A percentile compares a stretch with the other conserved stretches of the same genome.
phyloP scores from a whole-genome alignment of 1,284 basidiomycete genomes.

The Chalciporus piperatoides region DNA sequence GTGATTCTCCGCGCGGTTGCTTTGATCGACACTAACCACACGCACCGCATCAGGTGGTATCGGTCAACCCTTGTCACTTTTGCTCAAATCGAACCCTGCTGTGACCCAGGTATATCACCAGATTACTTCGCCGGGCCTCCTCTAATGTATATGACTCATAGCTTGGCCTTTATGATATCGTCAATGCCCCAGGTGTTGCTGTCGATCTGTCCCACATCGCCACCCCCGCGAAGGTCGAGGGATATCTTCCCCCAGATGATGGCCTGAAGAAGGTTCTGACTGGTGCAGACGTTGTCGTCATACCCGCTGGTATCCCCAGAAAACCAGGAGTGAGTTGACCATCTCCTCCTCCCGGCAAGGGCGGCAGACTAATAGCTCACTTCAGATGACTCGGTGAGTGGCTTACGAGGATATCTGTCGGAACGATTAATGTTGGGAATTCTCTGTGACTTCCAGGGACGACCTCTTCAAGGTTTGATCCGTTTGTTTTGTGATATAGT shows the following conservation, averaged over 20 bases:
- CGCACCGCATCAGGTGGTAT: conserved; percentile 61
- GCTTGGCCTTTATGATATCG: conserved; percentile 94
- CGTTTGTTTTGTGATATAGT: not conserved
- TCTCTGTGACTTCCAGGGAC: conserved; percentile 50
- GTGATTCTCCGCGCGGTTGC: conserved; percentile 37
- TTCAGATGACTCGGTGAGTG: conserved; percentile 73
- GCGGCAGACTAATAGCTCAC: not conserved
- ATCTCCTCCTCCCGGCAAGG: conserved; percentile 8
- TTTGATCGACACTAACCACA: conserved; percentile 3
- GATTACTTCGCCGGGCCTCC: not conserved
- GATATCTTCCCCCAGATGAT: conserved; percentile 69
- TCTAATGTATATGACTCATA: conserved; percentile 26
- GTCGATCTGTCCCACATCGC: conserved; percentile 90
- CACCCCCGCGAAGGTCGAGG: conserved; percentile 75
- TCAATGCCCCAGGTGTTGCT: conserved; percentile 94
- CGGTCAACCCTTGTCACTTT: conserved; percentile 88
- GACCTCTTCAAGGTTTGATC: conserved; percentile 84
- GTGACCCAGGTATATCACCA: conserved; percentile 62
- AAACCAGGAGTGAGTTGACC: conserved; percentile 78
- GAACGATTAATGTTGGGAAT: conserved; percentile 23
- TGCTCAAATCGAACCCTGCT: conserved; percentile 83
- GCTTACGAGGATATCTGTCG: conserved; percentile 4
- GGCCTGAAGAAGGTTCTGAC: conserved; percentile 82
- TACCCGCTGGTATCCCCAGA: conserved; percentile 96
- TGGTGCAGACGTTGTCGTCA: conserved; percentile 88